A percentile compares a stretch with the other conserved stretches of the same genome.
phyloP scores from a whole-genome alignment of 768 basidiomycete species.

The Strobilomyces confusus region DNA sequence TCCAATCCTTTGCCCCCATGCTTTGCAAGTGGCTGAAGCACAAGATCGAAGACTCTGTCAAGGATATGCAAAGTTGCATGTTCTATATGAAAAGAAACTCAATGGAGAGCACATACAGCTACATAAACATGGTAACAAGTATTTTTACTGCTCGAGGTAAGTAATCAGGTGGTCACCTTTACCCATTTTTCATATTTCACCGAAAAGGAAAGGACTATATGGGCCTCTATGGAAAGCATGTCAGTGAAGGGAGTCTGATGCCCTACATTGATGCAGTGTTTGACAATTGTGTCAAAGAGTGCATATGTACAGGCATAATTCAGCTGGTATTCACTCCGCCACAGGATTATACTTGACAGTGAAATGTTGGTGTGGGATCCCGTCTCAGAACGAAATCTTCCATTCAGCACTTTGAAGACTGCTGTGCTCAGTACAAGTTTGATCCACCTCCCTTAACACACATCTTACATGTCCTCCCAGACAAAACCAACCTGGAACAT shows the following conservation, averaged over 20 bases:
- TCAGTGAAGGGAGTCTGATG: slow-evolving; percentile 82
- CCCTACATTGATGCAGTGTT: slow-evolving; percentile 78
- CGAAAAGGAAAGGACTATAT: slow-evolving; percentile 93
- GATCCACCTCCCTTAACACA: background rate
- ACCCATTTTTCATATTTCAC: background rate
- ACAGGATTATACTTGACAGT: slow-evolving; percentile 89
- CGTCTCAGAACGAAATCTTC: slow-evolving; percentile 76
- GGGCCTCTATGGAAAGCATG: slow-evolving; percentile 83
- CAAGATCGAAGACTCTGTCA: slow-evolving; percentile 79
- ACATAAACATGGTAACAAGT: slow-evolving; percentile 88
- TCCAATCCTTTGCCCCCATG: slow-evolving; percentile 91
- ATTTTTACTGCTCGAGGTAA: slow-evolving; percentile 89
- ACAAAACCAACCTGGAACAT: slow-evolving; percentile 64
- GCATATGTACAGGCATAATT: slow-evolving; percentile 24
- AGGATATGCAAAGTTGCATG: slow-evolving; percentile 70
- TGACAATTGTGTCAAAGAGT: slow-evolving; percentile 77
- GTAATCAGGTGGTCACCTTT: background rate
- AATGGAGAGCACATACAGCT: slow-evolving; percentile 97
- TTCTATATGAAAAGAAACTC: slow-evolving; percentile 96
- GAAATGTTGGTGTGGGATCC: slow-evolving; percentile 99
- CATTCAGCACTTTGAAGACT: slow-evolving; percentile 92
- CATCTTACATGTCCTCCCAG: slow-evolving; percentile 34
- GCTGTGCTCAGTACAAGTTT: slow-evolving; percentile 70
- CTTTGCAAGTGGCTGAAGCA: slow-evolving; percentile 84
- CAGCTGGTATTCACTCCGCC: slow-evolving; percentile 1